These are phyloP conservation scores for Cytospora paraplurivora DNA, from an alignment of 2,329 filamentous ascomycete species.

Conservation along the genomic window DNA sequence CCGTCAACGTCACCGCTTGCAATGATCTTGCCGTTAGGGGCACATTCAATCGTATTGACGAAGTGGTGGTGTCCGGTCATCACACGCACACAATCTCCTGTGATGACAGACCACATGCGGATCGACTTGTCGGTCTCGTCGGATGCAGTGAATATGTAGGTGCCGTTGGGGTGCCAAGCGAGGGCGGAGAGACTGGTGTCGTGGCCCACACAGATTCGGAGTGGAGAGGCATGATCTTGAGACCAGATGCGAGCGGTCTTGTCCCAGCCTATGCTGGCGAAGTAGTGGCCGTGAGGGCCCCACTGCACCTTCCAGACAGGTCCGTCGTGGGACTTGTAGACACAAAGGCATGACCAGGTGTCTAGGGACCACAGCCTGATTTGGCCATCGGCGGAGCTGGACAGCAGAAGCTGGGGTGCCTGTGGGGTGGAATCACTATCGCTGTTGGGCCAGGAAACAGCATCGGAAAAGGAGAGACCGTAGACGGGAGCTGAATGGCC, in stretches of 20 bases:
- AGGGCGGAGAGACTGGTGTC: slow-evolving; percentile 90
- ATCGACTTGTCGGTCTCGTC: slow-evolving; percentile 85
- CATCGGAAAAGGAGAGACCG: slow-evolving; percentile 80
- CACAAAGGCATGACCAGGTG: slow-evolving; percentile 86
- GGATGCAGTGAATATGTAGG: slow-evolving; percentile 91
- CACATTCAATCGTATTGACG: slow-evolving; percentile 81
- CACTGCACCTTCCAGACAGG: slow-evolving; percentile 87
- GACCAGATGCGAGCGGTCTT: slow-evolving; percentile 89
- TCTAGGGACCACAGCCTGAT: slow-evolving; percentile 93
- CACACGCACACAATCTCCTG: slow-evolving; percentile 83
- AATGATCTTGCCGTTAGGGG: slow-evolving; percentile 85
- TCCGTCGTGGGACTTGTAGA: slow-evolving; percentile 90
- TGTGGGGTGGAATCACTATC: slow-evolving; percentile 43
- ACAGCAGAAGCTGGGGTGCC: slow-evolving; percentile 76
- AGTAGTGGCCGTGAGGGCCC: slow-evolving; percentile 95
- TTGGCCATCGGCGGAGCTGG: slow-evolving; percentile 82
- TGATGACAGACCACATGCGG: slow-evolving; percentile 94
- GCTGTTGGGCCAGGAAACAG: slow-evolving; percentile 58
- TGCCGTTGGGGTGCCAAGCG: slow-evolving; percentile 92
- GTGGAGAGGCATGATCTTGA: slow-evolving; percentile 87
- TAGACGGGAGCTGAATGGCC: slow-evolving; percentile 92
- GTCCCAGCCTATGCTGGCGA: slow-evolving; percentile 83
- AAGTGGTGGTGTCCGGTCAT: slow-evolving; percentile 91
- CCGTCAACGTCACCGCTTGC: slow-evolving; percentile 87
- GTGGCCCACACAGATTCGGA: slow-evolving; percentile 87